Conservation (phyloP, 2,329 filamentous ascomycete species). For the Fusarium musae region DNA sequence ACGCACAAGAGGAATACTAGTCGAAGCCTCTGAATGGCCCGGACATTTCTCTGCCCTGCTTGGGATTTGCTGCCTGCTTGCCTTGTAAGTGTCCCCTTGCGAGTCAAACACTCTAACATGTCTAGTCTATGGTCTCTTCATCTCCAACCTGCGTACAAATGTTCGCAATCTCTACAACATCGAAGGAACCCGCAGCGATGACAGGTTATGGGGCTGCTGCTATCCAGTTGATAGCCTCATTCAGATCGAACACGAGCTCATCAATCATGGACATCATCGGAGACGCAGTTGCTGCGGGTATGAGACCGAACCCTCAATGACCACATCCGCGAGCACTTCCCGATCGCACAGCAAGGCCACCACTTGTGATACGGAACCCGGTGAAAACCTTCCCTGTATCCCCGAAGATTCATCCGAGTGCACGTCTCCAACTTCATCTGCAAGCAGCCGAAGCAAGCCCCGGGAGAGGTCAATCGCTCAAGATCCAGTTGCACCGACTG, state of each 20-base stretch:
- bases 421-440: slow-evolving; percentile 1
- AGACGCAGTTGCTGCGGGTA: slow-evolving; percentile 33
- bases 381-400: slow-evolving; percentile 27
- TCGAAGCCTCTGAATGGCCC: neutral
- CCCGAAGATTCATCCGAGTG: slow-evolving; percentile 29
- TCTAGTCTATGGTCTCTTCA: slow-evolving; percentile 47
- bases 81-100: slow-evolving; percentile 40
- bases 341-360: neutral
- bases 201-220: slow-evolving; percentile 44
- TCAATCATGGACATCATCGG: slow-evolving; percentile 41
- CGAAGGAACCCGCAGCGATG: slow-evolving; percentile 36
- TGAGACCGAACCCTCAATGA: slow-evolving; percentile 39
- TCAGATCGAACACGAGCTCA: slow-evolving; percentile 49
- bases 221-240: slow-evolving; percentile 45
- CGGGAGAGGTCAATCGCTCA: slow-evolving; percentile 29
- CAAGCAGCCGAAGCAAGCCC: slow-evolving; percentile 3
- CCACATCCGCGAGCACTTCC: slow-evolving; percentile 5
- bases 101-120: neutral
- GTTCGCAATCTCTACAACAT: slow-evolving; percentile 51
- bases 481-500: slow-evolving; percentile 13
- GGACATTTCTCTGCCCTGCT: neutral
- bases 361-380: neutral
- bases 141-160: slow-evolving; percentile 45
- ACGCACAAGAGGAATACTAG: neutral
- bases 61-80: slow-evolving; percentile 27